Conservation (phyloP, 306 rosid genomes). For the Begonia masoniana region DNA sequence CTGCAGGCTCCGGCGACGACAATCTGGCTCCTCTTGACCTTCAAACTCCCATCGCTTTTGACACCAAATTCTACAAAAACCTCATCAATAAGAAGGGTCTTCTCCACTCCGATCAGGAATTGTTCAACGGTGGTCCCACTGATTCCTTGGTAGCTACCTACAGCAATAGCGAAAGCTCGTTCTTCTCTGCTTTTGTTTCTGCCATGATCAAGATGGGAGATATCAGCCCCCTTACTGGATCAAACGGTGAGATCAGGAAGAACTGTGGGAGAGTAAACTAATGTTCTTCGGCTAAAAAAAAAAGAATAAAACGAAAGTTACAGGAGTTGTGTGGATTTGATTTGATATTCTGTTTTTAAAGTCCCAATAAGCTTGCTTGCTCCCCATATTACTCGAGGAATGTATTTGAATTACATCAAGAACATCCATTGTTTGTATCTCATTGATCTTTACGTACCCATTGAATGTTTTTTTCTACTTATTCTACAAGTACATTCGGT, state of each 20-base stretch:
- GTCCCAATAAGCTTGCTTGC: no score
- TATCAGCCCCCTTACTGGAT: conserved; percentile 52
- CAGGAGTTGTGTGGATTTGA: no score
- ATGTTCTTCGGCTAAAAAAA: not conserved
- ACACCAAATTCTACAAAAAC: conserved; percentile 50
- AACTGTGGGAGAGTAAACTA: conserved; percentile 38
- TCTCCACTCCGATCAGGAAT: conserved; percentile 57
- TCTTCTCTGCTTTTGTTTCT: conserved; percentile 33
- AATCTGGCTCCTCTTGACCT: conserved; percentile 41
- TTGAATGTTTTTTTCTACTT: no score
- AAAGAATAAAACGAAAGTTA: no score
- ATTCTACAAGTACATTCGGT: no score
- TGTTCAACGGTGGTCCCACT: conserved; percentile 58
- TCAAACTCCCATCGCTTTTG: conserved; percentile 36
- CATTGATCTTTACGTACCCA: no score
- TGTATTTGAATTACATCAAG: no score
- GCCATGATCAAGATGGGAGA: conserved; percentile 83
- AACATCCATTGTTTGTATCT: no score
- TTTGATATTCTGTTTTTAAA: no score
- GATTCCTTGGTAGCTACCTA: conserved; percentile 45
- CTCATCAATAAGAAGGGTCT: conserved; percentile 47
- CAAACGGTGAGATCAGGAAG: conserved; percentile 61
- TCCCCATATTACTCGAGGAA: no score
- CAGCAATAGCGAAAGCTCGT: conserved; percentile 17
- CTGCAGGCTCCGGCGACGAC: conserved; percentile 34